Percentiles rank a stretch among this genome's conserved stretches.
Conservation (phyloP, 1,284 basidiomycete genomes). For the Microbotryum intermedium region DNA sequence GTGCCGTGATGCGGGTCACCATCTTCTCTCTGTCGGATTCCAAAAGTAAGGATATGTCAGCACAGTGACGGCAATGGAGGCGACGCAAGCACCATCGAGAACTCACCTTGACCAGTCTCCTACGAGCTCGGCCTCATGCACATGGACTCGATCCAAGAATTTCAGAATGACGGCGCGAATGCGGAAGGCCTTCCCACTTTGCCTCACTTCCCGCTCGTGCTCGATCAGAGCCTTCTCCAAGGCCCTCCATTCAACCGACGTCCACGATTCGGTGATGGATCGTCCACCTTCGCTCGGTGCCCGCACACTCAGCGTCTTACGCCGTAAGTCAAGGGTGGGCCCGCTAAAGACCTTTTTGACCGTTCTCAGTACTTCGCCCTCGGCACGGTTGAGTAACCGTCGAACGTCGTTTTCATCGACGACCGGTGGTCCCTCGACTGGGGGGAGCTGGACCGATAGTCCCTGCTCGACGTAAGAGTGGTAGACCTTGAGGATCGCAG, state of each 20-base stretch:
- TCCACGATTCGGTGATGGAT: constrained; percentile 6
- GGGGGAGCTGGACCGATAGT: neutral
- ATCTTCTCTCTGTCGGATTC: constrained; percentile 16
- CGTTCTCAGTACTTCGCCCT: constrained; percentile 15
- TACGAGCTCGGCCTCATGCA: neutral
- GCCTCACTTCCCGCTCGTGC: neutral
- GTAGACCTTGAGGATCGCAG: constrained; percentile 76
- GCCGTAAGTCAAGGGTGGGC: neutral
- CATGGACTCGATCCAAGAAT: constrained; percentile 8
- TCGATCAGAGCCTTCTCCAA: constrained; percentile 21
- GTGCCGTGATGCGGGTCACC: constrained; percentile 24
- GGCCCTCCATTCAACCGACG: constrained; percentile 20
- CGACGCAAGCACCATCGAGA: neutral
- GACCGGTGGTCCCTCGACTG: constrained; percentile 1
- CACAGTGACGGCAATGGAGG: neutral
- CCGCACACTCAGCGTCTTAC: neutral
- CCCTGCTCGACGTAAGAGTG: constrained; percentile 58
- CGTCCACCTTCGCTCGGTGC: neutral
- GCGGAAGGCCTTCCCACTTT: constrained; percentile 3
- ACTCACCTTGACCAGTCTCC: constrained; percentile 23
- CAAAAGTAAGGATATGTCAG: neutral
- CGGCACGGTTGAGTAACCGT: constrained; percentile 15
- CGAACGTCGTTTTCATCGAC: constrained; percentile 16
- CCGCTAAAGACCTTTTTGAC: too few relatives aligned
- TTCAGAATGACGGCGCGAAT: constrained; percentile 9